Evolutionary conservation across 148 eudicot species (phyloP).

Genomic region (Cornus kousa): DNA sequence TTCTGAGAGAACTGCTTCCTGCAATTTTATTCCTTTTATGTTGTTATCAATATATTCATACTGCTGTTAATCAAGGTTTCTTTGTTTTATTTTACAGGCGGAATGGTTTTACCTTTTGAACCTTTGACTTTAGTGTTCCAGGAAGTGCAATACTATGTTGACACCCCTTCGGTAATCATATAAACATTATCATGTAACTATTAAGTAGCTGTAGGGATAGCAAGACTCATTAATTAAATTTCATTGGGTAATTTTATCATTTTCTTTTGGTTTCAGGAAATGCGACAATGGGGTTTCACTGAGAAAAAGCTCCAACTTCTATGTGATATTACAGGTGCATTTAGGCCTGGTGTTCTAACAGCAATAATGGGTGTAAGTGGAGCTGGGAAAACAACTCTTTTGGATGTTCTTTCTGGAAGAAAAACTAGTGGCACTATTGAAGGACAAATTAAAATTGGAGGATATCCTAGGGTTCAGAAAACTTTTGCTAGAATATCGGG

Average conservation of each 20-base stretch:
- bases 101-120: constrained; percentile 68
- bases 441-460: constrained; percentile 74
- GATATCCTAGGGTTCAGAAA: constrained; percentile 64
- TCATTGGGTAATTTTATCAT: not conserved
- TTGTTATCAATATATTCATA: not conserved
- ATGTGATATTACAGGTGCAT: constrained; percentile 59
- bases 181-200: not conserved
- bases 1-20: not conserved
- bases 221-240: not conserved
- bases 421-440: constrained; percentile 73
- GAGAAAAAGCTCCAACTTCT: constrained; percentile 62
- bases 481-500: constrained; percentile 80
- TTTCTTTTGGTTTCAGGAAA: constrained; percentile 39
- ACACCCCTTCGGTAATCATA: constrained; percentile 55
- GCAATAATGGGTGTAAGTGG: constrained; percentile 93
- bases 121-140: constrained; percentile 57
- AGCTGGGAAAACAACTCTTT: constrained; percentile 89
- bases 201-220: not conserved
- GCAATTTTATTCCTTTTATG: not conserved
- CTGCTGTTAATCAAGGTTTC: not conserved
- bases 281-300: constrained; percentile 57
- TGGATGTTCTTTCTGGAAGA: constrained; percentile 83
- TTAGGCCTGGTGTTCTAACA: constrained; percentile 77
- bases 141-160: constrained; percentile 69
- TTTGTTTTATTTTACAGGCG: constrained; percentile 41